A percentile compares a stretch with the other conserved stretches of the same genome.
Evolutionary conservation across 352 stramenopile species (phyloP).

Genomic region (Globisporangium viniferum): DNA sequence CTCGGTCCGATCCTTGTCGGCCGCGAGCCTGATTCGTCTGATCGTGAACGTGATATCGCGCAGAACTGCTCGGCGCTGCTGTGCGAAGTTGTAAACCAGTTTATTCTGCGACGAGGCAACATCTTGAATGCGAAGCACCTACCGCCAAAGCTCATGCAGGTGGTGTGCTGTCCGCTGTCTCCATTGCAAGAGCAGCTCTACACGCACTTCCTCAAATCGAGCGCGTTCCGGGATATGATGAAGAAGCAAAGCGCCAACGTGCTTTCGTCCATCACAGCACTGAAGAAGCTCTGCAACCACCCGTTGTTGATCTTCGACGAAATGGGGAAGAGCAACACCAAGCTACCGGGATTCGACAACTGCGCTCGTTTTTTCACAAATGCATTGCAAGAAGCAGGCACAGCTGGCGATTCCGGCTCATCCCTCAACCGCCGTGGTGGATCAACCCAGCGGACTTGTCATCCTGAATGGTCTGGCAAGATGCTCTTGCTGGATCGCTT

Average conservation of each 20-base stretch:
- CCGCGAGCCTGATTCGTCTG: conserved; percentile 88
- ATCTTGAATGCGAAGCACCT: conserved; percentile 98
- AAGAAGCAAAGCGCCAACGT: conserved; percentile 91
- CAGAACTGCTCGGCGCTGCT: conserved; percentile 93
- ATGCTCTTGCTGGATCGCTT: conserved; percentile 94
- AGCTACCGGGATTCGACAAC: conserved; percentile 75
- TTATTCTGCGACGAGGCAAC: conserved; percentile 97
- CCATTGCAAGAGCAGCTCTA: conserved; percentile 97
- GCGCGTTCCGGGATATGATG: conserved; percentile 95
- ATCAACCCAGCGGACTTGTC: conserved; percentile 57
- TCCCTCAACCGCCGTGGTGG: conserved; percentile 29
- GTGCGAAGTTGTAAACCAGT: conserved; percentile 97
- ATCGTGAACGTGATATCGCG: conserved; percentile 67
- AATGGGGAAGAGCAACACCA: conserved; percentile 76
- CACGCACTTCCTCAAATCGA: conserved; percentile 93
- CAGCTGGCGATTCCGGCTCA: neutral
- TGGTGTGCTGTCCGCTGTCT: conserved; percentile 97
- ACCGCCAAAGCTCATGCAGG: conserved; percentile 97
- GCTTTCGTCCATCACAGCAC: conserved; percentile 83
- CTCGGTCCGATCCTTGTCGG: conserved; percentile 86
- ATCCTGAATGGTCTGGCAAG: conserved; percentile 88
- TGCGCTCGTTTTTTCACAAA: conserved; percentile 64
- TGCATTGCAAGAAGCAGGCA: conserved; percentile 21
- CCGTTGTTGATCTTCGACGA: conserved; percentile 93
- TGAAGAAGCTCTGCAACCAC: conserved; percentile 99